Evolutionary conservation across 176 grass and related monocot genomes (phyloP).

Genomic region (Carex pumila): DNA sequence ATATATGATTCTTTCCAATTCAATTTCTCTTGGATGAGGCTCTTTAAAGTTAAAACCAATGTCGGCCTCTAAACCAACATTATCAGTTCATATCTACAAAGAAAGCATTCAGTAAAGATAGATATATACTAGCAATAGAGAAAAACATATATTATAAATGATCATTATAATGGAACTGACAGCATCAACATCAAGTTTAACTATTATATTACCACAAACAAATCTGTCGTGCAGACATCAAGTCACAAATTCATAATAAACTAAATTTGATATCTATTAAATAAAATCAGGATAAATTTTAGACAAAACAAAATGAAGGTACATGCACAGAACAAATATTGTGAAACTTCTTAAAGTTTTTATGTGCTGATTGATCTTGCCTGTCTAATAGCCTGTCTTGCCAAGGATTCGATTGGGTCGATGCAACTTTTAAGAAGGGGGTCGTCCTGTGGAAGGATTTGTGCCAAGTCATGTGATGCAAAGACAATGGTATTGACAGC

Average conservation of each 20-base stretch:
- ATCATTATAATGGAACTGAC: no score
- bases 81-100: not conserved
- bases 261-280: not conserved
- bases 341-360: not conserved
- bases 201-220: not conserved
- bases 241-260: not conserved
- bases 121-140: not conserved
- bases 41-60: not conserved
- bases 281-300: not conserved
- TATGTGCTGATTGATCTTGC: conserved; percentile 8
- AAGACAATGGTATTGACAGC: conserved; percentile 59
- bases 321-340: not conserved
- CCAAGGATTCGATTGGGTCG: conserved; percentile 63
- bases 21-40: not conserved
- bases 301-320: not conserved
- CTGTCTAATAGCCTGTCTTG: conserved; percentile 30
- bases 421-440: conserved; percentile 60
- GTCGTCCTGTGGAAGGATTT: conserved; percentile 61
- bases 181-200: not conserved
- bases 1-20: not conserved
- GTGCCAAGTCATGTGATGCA: conserved; percentile 53
- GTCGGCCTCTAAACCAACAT: not conserved
- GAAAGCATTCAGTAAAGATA: no score
- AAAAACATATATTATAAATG: not conserved
- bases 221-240: not conserved